Evolutionary conservation across 257 asterid genomes (phyloP).

Genomic region (Fraxinus cuspidata): DNA sequence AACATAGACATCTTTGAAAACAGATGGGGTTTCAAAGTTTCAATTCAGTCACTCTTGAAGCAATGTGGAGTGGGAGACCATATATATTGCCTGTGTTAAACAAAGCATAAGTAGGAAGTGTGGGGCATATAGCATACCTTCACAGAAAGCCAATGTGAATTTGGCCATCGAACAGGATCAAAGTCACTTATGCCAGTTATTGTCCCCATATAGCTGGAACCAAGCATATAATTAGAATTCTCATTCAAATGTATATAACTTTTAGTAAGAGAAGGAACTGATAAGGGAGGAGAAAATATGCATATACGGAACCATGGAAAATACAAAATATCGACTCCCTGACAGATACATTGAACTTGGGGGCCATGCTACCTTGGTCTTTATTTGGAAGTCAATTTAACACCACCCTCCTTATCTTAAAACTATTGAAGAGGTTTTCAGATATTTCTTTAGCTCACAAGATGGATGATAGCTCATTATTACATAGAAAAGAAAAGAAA

Average conservation of each 20-base stretch:
- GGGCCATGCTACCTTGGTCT: not conserved
- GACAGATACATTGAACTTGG: not conserved
- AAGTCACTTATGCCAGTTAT: slow-evolving; percentile 74
- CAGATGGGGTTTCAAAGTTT: not conserved
- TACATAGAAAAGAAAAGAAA: not conserved
- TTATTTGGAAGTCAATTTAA: not conserved
- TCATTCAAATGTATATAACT: not conserved
- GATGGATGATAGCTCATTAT: not conserved
- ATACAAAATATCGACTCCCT: not conserved
- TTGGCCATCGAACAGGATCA: slow-evolving; percentile 70
- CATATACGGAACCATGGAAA: not conserved
- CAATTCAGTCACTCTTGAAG: not conserved
- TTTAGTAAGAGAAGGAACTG: too few relatives aligned
- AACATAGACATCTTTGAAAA: not conserved
- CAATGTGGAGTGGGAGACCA: not conserved
- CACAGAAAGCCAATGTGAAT: slow-evolving; percentile 89
- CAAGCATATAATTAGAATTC: slow-evolving; percentile 23
- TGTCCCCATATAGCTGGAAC: slow-evolving; percentile 81
- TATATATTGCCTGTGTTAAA: not conserved
- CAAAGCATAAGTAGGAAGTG: not conserved
- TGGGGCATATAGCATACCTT: slow-evolving; percentile 42
- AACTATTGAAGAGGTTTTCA: not conserved
- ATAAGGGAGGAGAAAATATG: not conserved
- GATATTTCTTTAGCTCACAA: not conserved
- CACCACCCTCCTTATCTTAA: not conserved